Base-by-base conservation (phyloP, 177 flowering plant genomes). In the Vitis hybrid region DNA sequence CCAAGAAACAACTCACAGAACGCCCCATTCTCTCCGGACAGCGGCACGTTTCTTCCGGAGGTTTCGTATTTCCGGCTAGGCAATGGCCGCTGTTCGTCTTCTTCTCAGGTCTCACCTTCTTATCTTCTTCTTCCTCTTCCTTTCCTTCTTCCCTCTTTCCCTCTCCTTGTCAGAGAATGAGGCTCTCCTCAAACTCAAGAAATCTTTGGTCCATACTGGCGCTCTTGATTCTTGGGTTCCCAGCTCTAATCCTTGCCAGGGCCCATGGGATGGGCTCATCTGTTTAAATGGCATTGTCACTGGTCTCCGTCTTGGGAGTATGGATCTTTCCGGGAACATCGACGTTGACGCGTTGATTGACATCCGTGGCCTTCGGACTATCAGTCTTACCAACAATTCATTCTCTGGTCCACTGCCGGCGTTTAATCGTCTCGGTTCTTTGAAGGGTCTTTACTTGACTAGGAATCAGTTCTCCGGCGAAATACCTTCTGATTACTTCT, bases 401-500 rank as follows among this genome's bases (percentile, higher is more conserved):
- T 83, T 89, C 69, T 50, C 85, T 0, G 91, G 91, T 4, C 73
- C 79, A 1, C 72, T 89, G 3, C 93, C 93, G 1, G 78, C 65
- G 0, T 80, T 86, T 52, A 79, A 82, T 56, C 72, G 70, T 9
- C 75, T 89, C 7, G 76, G 75, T 7, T 77, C 72, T 14, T n/a
- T 88, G 6, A 87, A 74, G 52, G 66, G 85, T 1, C 70, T 88
- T 1, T 77, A 72, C 27, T 32, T 85, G 0, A 50, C 83, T 1
- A 30, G 50, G 3, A 88, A 88, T 51, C 5, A 67, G 2, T 83
- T 88, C 56, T 75, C 87, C 13, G 91, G 89, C 0, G 84, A 75
- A n/a, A 86, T 89, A 4, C 70, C 83, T 0, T 2, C 58, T 0
- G 81, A 77, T 32, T 87, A 15, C 76, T 89, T 89, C 63, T 14